phyloP scores from a whole-genome alignment of 108 stramenopile genomes.

The Cylindrotheca fusiformis region DNA sequence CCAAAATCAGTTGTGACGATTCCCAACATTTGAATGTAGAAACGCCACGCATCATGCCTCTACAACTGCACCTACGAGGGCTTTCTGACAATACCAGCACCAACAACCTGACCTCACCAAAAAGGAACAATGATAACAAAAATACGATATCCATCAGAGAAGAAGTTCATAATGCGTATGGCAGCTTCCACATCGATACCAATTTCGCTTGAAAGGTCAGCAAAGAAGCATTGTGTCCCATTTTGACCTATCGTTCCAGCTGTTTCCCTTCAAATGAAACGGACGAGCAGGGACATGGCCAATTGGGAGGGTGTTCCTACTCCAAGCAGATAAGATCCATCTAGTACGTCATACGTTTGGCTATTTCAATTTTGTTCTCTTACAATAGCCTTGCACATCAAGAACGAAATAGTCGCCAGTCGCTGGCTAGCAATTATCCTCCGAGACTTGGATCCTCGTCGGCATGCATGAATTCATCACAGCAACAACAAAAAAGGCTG shows the following conservation, averaged over 20 bases:
- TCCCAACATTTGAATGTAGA: slow-evolving; percentile 16
- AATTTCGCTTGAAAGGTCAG: slow-evolving; percentile 7
- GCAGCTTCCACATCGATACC: slow-evolving; percentile 44
- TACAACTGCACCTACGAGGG: neutral
- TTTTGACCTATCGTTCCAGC: slow-evolving; percentile 35
- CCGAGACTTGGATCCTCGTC: slow-evolving; percentile 15
- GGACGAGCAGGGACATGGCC: too few species aligned
- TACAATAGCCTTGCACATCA: neutral
- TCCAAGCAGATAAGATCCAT: slow-evolving; percentile 13
- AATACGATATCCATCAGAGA: neutral
- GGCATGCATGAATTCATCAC: too few species aligned
- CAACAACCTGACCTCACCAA: neutral
- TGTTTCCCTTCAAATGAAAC: slow-evolving; percentile 18
- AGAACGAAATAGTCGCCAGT: slow-evolving; percentile 9
- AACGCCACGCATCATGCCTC: neutral
- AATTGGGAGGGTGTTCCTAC: slow-evolving; percentile 25
- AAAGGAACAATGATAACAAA: neutral
- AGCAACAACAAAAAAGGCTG: too few species aligned
- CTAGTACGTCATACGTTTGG: neutral
- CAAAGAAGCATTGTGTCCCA: slow-evolving; percentile 18
- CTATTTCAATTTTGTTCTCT: too few species aligned
- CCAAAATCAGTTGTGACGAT: slow-evolving; percentile 8
- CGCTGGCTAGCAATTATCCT: slow-evolving; percentile 16
- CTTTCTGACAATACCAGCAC: neutral
- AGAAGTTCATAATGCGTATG: slow-evolving; percentile 39